Base-by-base conservation (phyloP, 1,284 basidiomycete species). In the Moesziomyces sp. region DNA sequence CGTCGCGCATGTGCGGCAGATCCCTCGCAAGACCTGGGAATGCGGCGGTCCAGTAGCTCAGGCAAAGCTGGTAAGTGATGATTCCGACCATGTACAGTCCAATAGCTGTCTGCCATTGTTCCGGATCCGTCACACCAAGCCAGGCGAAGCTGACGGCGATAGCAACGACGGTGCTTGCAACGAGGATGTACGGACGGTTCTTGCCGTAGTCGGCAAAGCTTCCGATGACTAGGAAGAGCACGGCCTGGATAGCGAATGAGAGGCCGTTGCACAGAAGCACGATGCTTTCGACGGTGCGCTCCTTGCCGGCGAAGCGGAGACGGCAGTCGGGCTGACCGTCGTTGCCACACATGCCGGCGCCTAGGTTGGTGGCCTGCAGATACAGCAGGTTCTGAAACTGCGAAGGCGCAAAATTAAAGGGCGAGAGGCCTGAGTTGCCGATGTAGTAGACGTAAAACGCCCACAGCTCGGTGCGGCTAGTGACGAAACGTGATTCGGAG, bases 21-120 rank as follows among this genome's bases (percentile, higher is more conserved):
- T 93, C 92, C 14, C 92, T 87, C 0, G 93, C 92, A 3, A 94
- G 87, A 14, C 91, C 89, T 1, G 92, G 92, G 82, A 94, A 94
- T 7, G 90, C 84, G 0, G 92, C 92, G 0, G 91, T 90, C 81
- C 92, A 94, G 85, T 93, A 93, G 3, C 92, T 89, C 83, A 93
- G 84, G 26, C 90, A 87, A 58, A 90, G 89, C 88, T 93, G 92
- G 80, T 93, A 93, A 0, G 89, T 87, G 51, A 93, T 91, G 55
- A 93, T 90, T 16, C 92, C 90, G 30, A 93, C 85, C 87, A 94
- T 92, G 80, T 91, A 94, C 3, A 94, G 85, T 0, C 85, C 90
- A 88, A 93, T 92, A 0, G 90, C 91, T 6, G 88, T 86, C 44
- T 87, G 87, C 93, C 92, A 94, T 28, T 90, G 87, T 28, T 87